Evolutionary conservation across 805 yeast species (phyloP).

Genomic region (Metschnikowia bowlesiae): DNA sequence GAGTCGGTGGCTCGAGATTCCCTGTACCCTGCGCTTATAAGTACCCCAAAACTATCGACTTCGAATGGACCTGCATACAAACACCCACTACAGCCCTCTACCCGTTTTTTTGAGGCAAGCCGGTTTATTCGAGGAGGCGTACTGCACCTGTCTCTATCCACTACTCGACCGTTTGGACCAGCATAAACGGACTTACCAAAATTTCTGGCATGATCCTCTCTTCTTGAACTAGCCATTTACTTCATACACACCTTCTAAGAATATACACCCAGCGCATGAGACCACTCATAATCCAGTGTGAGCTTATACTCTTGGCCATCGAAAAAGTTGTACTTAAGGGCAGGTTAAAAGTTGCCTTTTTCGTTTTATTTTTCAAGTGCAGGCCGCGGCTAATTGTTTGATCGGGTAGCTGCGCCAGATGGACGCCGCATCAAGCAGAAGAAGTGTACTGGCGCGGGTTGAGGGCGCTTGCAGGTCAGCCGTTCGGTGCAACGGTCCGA

Average conservation of each 20-base stretch:
- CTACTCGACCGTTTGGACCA: not conserved
- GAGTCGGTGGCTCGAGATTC: slow-evolving; percentile 1
- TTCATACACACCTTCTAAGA: not conserved
- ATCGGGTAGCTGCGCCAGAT: not conserved
- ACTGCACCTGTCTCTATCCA: not conserved
- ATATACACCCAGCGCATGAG: not conserved
- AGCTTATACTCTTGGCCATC: not conserved
- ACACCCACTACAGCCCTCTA: not conserved
- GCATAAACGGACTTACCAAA: not conserved
- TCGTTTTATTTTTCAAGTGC: not conserved
- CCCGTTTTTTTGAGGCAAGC: not conserved
- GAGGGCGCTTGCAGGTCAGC: not conserved
- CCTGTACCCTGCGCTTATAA: slow-evolving; percentile 2
- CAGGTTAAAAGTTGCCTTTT: not conserved
- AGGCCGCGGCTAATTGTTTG: not conserved
- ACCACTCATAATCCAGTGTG: not conserved
- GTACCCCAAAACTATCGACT: not conserved
- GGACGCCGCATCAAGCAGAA: not conserved
- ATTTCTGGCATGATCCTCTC: not conserved
- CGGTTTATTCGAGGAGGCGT: not conserved
- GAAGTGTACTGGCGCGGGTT: not conserved
- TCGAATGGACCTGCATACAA: not conserved
- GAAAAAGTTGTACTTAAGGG: not conserved
- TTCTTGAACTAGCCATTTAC: not conserved
- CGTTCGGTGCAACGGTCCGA: not conserved